Evolutionary conservation across 495 filamentous ascomycete species (phyloP).

Genomic region (Aspergillus conjunctus): DNA sequence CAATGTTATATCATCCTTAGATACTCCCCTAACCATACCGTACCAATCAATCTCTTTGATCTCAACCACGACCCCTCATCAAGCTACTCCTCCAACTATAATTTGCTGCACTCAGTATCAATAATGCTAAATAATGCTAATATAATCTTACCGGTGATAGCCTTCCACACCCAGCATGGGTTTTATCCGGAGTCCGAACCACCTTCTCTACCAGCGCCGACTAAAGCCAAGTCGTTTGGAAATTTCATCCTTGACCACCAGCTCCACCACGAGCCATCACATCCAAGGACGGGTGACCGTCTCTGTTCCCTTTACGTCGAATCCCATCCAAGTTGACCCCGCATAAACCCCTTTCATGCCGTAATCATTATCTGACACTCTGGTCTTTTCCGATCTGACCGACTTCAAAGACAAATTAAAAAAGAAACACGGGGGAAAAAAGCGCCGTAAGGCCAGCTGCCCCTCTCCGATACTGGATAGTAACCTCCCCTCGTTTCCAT

Average conservation of each 20-base stretch:
- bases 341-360: slow-evolving; percentile 8
- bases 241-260: slow-evolving; percentile 12
- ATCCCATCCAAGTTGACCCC: slow-evolving; percentile 16
- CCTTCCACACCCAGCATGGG: slow-evolving; percentile 6
- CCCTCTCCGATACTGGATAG: background rate
- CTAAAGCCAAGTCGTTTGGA: slow-evolving; percentile 13
- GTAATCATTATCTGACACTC: slow-evolving; percentile 5
- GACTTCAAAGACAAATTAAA: background rate
- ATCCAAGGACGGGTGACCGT: slow-evolving; percentile 18
- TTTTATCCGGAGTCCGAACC: slow-evolving; percentile 21
- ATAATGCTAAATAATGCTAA: background rate
- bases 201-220: background rate
- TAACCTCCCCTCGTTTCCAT: slow-evolving; percentile 6
- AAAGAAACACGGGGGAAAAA: background rate
- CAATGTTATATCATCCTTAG: background rate
- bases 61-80: slow-evolving; percentile 2
- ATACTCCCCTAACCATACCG: background rate
- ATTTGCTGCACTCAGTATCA: background rate
- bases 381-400: background rate
- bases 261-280: slow-evolving; percentile 11
- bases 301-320: slow-evolving; percentile 9
- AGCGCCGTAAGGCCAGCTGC: background rate
- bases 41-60: background rate
- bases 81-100: background rate
- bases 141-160: background rate